phyloP scores from a whole-genome alignment of 129 eudicot genomes.

The Daucus carota region DNA sequence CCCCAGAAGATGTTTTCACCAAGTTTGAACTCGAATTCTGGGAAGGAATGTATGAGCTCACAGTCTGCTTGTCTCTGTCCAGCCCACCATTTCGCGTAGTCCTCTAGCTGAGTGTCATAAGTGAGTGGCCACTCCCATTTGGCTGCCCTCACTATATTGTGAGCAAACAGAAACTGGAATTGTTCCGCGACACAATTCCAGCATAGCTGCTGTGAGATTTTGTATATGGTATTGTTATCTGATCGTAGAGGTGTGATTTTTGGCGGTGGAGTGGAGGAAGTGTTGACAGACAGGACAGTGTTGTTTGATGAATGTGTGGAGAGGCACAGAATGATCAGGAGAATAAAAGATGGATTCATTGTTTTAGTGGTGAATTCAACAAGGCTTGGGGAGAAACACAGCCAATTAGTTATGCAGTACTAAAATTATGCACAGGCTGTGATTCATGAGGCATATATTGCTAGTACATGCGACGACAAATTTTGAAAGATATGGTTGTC shows the following conservation, averaged over 20 bases:
- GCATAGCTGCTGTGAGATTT: constrained; percentile 51
- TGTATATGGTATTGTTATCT: constrained; percentile 45
- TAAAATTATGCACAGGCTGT: too few species aligned
- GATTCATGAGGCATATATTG: too few species aligned
- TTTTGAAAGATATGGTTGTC: too few species aligned
- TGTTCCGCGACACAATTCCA: constrained; percentile 53
- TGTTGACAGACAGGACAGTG: constrained; percentile 10
- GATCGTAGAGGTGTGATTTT: neutral
- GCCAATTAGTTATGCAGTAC: too few species aligned
- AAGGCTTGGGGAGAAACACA: too few species aligned
- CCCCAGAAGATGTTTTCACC: constrained; percentile 54
- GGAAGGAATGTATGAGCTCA: constrained; percentile 54
- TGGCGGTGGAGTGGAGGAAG: constrained; percentile 13
- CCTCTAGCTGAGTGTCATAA: constrained; percentile 55
- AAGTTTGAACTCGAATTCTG: constrained; percentile 54
- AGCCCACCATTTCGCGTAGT: constrained; percentile 78
- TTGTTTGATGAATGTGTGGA: constrained; percentile 16
- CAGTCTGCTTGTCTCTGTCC: constrained; percentile 52
- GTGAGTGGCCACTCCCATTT: constrained; percentile 56
- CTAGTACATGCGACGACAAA: too few species aligned
- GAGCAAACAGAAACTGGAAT: constrained; percentile 48
- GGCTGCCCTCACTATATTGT: constrained; percentile 60
- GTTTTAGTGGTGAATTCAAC: constrained; percentile 12
- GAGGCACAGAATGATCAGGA: constrained; percentile 25
- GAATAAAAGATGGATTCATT: constrained; percentile 19